These are phyloP conservation scores for Rhizoclosmatium globosum DNA, from an alignment of 192 early-diverging fungal genomes.

Conservation along the genomic window DNA sequence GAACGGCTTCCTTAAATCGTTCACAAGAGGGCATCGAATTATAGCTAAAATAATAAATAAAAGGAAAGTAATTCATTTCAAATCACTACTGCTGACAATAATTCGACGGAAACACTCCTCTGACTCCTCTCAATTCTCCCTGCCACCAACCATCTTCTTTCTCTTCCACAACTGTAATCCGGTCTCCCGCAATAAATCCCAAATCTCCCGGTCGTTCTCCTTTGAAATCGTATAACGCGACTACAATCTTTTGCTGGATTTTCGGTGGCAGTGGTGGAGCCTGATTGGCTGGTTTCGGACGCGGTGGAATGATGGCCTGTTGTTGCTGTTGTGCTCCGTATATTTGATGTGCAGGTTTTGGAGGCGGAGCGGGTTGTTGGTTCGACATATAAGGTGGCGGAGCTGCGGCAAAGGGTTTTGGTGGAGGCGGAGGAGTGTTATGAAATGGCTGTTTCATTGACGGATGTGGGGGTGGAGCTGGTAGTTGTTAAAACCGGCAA, in stretches of 20 bases:
- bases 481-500: background rate
- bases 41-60: slow-evolving; percentile 26
- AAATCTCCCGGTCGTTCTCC: slow-evolving; percentile 85
- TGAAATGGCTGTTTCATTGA: background rate
- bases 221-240: slow-evolving; percentile 86
- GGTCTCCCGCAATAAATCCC: slow-evolving; percentile 84
- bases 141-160: slow-evolving; percentile 83
- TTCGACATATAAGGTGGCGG: background rate
- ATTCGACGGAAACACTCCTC: slow-evolving; percentile 78
- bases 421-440: background rate
- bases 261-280: slow-evolving; percentile 6
- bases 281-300: background rate
- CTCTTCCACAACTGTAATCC: slow-evolving; percentile 78
- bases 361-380: background rate
- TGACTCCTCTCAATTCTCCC: slow-evolving; percentile 61
- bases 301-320: background rate
- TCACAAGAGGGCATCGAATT: slow-evolving; percentile 46
- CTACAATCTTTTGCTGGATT: slow-evolving; percentile 31
- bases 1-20: slow-evolving; percentile 30
- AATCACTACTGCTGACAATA: slow-evolving; percentile 53
- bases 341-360: background rate
- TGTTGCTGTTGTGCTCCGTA: background rate
- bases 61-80: background rate
- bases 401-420: background rate
- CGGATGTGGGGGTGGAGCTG: slow-evolving; percentile 2